phyloP scores from a whole-genome alignment of 768 basidiomycete genomes.

The Russula griseocarnosa region DNA sequence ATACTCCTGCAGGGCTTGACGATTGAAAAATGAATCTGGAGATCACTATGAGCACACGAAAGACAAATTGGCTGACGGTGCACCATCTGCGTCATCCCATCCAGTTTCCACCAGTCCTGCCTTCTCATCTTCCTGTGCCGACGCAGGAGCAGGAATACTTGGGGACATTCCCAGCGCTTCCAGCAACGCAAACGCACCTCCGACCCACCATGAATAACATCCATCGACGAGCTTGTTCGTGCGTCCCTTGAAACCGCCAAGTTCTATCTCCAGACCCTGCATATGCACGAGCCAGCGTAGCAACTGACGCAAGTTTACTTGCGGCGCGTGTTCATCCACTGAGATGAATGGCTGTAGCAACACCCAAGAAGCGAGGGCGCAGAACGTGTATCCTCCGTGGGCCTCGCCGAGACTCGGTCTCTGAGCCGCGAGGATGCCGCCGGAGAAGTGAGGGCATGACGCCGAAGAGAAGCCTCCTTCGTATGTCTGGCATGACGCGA shows the following conservation, averaged over 20 bases:
- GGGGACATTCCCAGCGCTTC: conserved; percentile 51
- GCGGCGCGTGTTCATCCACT: conserved; percentile 33
- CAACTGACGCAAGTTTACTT: conserved; percentile 56
- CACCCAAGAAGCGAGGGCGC: conserved; percentile 81
- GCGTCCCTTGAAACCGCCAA: conserved; percentile 89
- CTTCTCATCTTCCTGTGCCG: conserved; percentile 43
- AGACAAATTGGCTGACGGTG: conserved; percentile 16
- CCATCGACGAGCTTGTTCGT: conserved; percentile 99
- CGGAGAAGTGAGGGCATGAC: conserved; percentile 61
- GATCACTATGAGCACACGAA: neutral
- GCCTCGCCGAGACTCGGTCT: conserved; percentile 89
- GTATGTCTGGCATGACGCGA: conserved; percentile 92
- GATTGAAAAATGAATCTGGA: conserved; percentile 51
- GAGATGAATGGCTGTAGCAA: conserved; percentile 59
- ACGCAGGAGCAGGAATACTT: conserved; percentile 2
- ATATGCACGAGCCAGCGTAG: conserved; percentile 80
- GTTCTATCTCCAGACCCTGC: conserved; percentile 78
- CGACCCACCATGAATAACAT: conserved; percentile 99
- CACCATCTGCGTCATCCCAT: conserved; percentile 76
- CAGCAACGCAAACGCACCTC: conserved; percentile 76
- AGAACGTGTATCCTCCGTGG: conserved; percentile 97
- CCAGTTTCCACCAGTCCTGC: conserved; percentile 38
- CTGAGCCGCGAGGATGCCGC: conserved; percentile 18
- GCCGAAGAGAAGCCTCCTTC: conserved; percentile 91
- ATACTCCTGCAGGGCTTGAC: conserved; percentile 79